Evolutionary conservation across 768 basidiomycete genomes (phyloP).

Genomic region (Tricholoma furcatifolium): DNA sequence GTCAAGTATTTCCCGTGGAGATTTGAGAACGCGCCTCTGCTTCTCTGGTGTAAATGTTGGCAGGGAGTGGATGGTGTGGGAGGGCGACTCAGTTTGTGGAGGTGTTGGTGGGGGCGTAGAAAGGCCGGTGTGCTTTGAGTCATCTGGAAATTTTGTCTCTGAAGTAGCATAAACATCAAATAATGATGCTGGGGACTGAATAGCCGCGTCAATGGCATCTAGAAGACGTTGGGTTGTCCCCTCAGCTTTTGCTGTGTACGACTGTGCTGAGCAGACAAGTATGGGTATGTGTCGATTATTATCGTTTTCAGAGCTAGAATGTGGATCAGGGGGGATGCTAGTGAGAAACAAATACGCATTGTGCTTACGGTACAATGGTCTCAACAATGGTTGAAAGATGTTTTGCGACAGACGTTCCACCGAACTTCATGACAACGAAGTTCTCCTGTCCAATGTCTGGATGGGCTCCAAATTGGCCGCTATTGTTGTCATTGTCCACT

Average conservation of each 20-base stretch:
- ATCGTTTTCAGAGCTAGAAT: background rate
- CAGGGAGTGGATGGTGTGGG: background rate
- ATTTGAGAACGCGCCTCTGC: background rate
- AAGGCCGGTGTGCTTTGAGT: background rate
- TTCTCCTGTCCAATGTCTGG: too few relatives aligned
- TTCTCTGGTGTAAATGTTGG: background rate
- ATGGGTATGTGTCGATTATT: conserved; percentile 3
- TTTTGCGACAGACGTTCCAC: conserved; percentile 10
- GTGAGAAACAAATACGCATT: background rate
- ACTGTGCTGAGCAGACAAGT: conserved; percentile 11
- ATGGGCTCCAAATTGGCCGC: too few relatives aligned
- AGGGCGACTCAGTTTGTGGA: background rate
- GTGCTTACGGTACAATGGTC: conserved; percentile 3
- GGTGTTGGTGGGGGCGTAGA: conserved; percentile 6
- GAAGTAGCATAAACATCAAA: background rate
- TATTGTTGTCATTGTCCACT: too few relatives aligned
- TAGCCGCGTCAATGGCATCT: conserved; percentile 6
- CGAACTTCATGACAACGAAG: conserved; percentile 8
- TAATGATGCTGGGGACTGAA: background rate
- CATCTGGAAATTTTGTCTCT: background rate
- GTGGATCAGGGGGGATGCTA: background rate
- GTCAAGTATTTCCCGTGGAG: background rate
- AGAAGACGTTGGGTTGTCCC: conserved; percentile 12
- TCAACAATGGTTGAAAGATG: conserved; percentile 8
- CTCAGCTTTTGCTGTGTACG: conserved; percentile 10